Percentiles rank a stretch among this genome's conserved stretches.
Evolutionary conservation across 2,329 filamentous ascomycete genomes (phyloP).

Genomic region (Calcarisporium arbuscula): DNA sequence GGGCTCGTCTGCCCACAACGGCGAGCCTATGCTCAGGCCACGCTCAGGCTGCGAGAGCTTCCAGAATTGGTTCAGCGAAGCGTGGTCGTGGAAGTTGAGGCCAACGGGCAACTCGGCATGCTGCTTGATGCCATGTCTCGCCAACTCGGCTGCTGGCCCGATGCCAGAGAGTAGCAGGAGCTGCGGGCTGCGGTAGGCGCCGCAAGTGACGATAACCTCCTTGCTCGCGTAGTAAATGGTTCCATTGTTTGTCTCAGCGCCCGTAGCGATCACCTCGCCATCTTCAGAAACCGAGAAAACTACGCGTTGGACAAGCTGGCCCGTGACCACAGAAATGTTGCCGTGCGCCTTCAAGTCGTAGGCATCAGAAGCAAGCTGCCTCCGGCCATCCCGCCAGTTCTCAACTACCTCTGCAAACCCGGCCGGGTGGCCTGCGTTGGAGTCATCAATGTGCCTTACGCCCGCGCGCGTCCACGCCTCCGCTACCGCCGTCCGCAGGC

Average conservation of each 20-base stretch:
- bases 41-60: too few species aligned
- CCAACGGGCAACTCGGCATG: too few species aligned
- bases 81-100: too few species aligned
- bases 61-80: too few species aligned
- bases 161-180: constrained; percentile 45
- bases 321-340: constrained; percentile 17
- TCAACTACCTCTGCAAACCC: constrained; percentile 23
- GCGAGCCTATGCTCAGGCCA: too few species aligned
- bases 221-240: constrained; percentile 18
- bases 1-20: too few species aligned
- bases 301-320: constrained; percentile 16
- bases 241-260: constrained; percentile 18
- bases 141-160: constrained; percentile 32
- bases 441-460: constrained; percentile 14
- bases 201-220: constrained; percentile 41
- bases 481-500: constrained; percentile 26
- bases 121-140: constrained; percentile 36
- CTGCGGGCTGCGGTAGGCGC: constrained; percentile 43
- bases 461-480: constrained; percentile 33
- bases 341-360: constrained; percentile 18
- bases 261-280: constrained; percentile 5
- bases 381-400: constrained; percentile 15
- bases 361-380: constrained; percentile 14
- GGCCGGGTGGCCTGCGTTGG: constrained; percentile 20
- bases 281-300: constrained; percentile 7